A percentile compares a stretch with the other conserved stretches of the same genome.
These are phyloP conservation scores for Aurifilum marmelostoma DNA, from an alignment of 2,329 filamentous ascomycete species.

Conservation along the genomic window DNA sequence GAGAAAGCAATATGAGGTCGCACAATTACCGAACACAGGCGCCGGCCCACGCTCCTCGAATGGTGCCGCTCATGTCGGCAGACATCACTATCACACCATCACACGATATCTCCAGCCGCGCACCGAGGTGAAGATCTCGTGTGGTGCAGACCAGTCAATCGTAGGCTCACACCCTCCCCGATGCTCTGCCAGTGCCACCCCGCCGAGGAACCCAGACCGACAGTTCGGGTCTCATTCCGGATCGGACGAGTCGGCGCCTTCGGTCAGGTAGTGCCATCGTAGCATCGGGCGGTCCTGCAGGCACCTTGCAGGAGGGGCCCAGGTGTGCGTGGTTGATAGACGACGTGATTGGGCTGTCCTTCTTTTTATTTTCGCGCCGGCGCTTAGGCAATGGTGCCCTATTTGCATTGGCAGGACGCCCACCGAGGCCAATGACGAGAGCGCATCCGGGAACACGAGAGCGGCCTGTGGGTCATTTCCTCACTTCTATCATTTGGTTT, in stretches of 20 bases:
- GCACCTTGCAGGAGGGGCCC: conserved; percentile 11
- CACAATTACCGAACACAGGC: conserved; percentile 7
- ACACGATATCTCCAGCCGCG: conserved; percentile 22
- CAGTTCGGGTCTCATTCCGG: conserved; percentile 20
- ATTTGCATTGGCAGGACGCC: conserved; percentile 9
- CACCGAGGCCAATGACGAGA: not conserved
- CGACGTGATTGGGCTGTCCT: conserved; percentile 22
- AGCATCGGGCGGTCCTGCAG: conserved; percentile 3
- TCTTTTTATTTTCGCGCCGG: conserved; percentile 17
- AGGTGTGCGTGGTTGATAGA: conserved; percentile 16
- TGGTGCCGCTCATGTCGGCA: conserved; percentile 23
- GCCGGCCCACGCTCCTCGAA: not conserved
- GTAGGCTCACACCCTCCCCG: conserved; percentile 8
- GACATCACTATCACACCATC: conserved; percentile 29
- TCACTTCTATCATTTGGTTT: too few species aligned
- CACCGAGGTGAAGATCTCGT: conserved; percentile 14
- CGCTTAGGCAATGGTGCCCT: conserved; percentile 23
- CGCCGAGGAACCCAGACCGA: conserved; percentile 9
- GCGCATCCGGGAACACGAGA: conserved; percentile 5
- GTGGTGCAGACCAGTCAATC: conserved; percentile 12
- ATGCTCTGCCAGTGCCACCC: conserved; percentile 6
- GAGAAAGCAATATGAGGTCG: conserved; percentile 22
- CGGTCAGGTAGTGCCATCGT: not conserved
- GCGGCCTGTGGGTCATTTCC: not conserved
- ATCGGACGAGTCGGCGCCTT: conserved; percentile 21